Base-by-base conservation (phyloP, 148 eudicot species). In the Gaultheria prostrata region DNA sequence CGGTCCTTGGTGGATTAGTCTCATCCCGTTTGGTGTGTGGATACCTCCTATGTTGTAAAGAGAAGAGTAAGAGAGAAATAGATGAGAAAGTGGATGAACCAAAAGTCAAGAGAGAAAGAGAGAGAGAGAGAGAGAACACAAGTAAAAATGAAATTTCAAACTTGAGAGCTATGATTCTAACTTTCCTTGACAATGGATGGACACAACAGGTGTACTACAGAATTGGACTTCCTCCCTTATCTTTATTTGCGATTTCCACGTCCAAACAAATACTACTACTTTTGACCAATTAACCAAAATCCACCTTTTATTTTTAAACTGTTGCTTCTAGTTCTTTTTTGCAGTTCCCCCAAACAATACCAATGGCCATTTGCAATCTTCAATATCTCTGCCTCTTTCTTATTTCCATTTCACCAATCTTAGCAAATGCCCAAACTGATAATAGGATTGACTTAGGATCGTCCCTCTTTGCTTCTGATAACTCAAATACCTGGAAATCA, bases 401-500 rank as follows among this genome's bases (percentile, higher is more conserved):
- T 32, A 21, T 54, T 69, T 53, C 24, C 43, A 13, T 84, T 43
- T 26, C 43, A 43, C 45, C 67, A 39, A 24, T 56, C 14, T 13
- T 39, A 39, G 61, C 73, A 57, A n/a, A 35, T 63, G 80, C 80
- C 46, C 74, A 20, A 84, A 72, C 78, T 35, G 39, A 74, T 72
- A 5, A 56, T 32, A 45, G 39, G 35, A 71, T 72, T 17, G 24
- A 1, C 51, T 18, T 84, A 61, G 84, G 82, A 30, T 82, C 84
- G 15, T 82, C 87, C 11, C 87, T 85, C 39, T 10, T 35, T 1
- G 73, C 87, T 15, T n/a, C 80, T 21, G 81, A 65, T 15, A 50
- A 53, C 63, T 63, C 46, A 10, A 33, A 51, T 33, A 17, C 84
- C 15, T 86, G 88, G 88, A 32, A 30, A 8, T 89, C 91, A 1